A percentile compares a stretch with the other conserved stretches of the same genome.
phyloP scores from a whole-genome alignment of 805 yeast genomes.

The Yarrowia hollandica region DNA sequence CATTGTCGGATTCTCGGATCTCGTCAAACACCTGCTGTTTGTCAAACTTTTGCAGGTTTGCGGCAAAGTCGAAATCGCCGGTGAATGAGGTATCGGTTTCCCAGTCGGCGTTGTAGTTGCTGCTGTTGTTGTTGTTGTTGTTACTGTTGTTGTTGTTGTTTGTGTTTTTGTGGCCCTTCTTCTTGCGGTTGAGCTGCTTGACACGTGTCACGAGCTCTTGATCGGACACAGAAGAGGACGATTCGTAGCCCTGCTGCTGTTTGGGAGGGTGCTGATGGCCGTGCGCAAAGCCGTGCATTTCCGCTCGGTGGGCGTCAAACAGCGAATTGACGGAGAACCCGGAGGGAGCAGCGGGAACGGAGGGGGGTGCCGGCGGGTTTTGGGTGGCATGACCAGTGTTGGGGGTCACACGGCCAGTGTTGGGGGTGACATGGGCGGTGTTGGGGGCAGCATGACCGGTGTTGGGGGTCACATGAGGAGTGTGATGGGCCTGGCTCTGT shows the following conservation, averaged over 20 bases:
- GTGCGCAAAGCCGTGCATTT: not conserved
- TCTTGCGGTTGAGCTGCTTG: conserved; percentile 21
- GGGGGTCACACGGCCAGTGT: too few relatives aligned
- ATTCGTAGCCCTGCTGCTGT: not conserved
- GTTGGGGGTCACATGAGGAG: too few relatives aligned
- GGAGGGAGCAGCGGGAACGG: not conserved
- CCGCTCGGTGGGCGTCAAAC: conserved; percentile 27
- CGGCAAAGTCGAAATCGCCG: conserved; percentile 80
- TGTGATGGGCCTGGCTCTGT: not conserved
- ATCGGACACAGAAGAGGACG: conserved; percentile 4
- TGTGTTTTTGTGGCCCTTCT: not conserved
- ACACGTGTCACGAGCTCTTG: conserved; percentile 13
- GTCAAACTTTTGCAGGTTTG: conserved; percentile 78
- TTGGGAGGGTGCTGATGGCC: not conserved
- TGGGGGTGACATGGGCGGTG: too few relatives aligned
- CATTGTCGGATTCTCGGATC: conserved; percentile 61
- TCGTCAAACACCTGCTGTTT: conserved; percentile 77
- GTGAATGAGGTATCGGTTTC: conserved; percentile 24
- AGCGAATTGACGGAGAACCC: conserved; percentile 10
- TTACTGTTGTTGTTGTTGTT: not conserved
- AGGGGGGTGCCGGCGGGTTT: too few relatives aligned
- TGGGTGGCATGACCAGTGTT: too few relatives aligned
- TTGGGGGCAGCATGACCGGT: too few relatives aligned
- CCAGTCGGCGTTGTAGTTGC: conserved; percentile 8
- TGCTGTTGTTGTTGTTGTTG: not conserved